Evolutionary conservation across 306 rosid species (phyloP), one percentile per base, ranked within the genome.

Genomic region (Trifolium pratense): DNA sequence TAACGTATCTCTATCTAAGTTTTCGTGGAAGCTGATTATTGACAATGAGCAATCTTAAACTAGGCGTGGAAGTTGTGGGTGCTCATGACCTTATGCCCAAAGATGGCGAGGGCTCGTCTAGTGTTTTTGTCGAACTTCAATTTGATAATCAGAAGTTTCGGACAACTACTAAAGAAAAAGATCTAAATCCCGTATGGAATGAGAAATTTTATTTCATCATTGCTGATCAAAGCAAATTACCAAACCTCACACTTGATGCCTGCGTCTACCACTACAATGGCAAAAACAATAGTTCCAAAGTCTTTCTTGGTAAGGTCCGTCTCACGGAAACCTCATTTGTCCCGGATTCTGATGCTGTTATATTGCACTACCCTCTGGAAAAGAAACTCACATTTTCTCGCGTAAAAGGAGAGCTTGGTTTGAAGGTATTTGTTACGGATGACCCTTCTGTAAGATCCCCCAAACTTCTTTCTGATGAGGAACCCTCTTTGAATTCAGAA

Each of bases 271-370:
- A 82, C 86, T 62, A 67, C 17, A 76, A 66, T 25, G 75, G 40
- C 78, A 77, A 83, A 52, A 75, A 53, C 86, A 83, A 48, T 71
- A 46, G 37, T 73, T 25, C 87, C 71, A 88, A 85, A 65, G 25
- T 71, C 49, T 94, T 74, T 80, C 91, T 94, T 14, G 99, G 99
- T 56, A 91, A 81, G 79, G 89, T 91, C 56, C 84, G 85, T 62
- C 95, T 94, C 55, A 88, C 96, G 5, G 90, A 80, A 51, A 82
- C 96, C 46, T 94, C 99, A 20, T 94, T 94, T 79, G 99, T 94
- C 49, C 90, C 96, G 4, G 69, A 80, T 64, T 74, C 96, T 40
- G 99, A 94, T 77, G 96, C 99, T 71, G 87, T 83, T 69, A 90
- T 88, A 73, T 65, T 89, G 75, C 92, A 91, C 80, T 94, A 94